Evolutionary conservation across 2,329 filamentous ascomycete species (phyloP).

Genomic region (Sclerotinia subarctica): DNA sequence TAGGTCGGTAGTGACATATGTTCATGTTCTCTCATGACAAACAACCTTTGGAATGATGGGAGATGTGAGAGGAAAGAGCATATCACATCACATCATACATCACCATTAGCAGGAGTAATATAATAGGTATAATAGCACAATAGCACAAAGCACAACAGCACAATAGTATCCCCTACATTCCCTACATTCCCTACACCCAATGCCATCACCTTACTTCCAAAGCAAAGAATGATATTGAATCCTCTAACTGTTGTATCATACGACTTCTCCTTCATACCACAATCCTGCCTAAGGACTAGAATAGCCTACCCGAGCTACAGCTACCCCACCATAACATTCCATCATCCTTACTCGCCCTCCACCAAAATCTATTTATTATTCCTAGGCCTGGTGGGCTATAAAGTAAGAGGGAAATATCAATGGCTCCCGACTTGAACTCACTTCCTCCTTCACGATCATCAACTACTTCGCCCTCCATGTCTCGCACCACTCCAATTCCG

Average conservation of each 20-base stretch:
- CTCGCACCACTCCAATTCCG: conserved; percentile 42
- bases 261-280: neutral
- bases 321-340: conserved; percentile 6
- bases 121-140: too few relatives aligned
- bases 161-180: too few relatives aligned
- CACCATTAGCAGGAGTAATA: neutral
- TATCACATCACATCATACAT: neutral
- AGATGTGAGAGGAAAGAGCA: neutral
- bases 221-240: neutral
- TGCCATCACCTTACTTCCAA: neutral
- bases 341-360: neutral
- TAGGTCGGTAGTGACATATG: too few relatives aligned
- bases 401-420: conserved; percentile 18
- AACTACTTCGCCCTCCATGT: conserved; percentile 39
- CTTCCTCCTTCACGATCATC: conserved; percentile 48
- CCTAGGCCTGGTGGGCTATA: neutral
- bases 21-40: too few relatives aligned
- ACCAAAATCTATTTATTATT: neutral
- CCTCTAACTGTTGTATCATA: neutral
- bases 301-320: neutral
- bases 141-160: too few relatives aligned
- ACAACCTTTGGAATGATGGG: neutral
- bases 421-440: conserved; percentile 56
- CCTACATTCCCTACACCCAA: neutral
- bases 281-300: neutral